Conservation (phyloP, 768 basidiomycete species). For the Boletus coccyginus region DNA sequence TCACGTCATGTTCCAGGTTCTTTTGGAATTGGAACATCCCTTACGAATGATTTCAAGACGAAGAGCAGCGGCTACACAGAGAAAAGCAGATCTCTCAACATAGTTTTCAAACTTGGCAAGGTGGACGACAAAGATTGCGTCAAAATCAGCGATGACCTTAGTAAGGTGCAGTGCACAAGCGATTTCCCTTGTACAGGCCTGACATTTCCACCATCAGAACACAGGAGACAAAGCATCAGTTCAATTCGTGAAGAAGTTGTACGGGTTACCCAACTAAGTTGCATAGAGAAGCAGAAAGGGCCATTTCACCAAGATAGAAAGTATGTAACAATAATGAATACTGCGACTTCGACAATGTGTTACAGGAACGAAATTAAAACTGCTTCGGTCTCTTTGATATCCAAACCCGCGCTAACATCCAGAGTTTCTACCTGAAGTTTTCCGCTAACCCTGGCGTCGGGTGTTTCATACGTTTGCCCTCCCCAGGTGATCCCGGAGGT, state of each 20-base stretch:
- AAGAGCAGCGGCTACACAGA: conserved; percentile 43
- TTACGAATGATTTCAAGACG: conserved; percentile 83
- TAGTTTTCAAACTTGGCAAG: conserved; percentile 88
- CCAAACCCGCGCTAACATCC: conserved; percentile 37
- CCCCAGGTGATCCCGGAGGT: conserved; percentile 53
- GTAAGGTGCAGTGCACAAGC: conserved; percentile 50
- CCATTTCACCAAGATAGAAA: background rate
- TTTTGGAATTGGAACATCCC: conserved; percentile 91
- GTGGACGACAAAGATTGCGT: conserved; percentile 77
- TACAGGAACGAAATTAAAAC: conserved; percentile 32
- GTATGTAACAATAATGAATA: background rate
- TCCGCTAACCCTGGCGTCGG: conserved; percentile 41
- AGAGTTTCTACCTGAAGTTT: conserved; percentile 27
- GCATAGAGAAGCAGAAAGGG: background rate
- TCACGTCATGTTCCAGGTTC: conserved; percentile 47
- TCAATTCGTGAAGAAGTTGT: conserved; percentile 48
- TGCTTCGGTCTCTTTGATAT: conserved; percentile 48
- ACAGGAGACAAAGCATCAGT: conserved; percentile 66
- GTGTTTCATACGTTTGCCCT: conserved; percentile 57
- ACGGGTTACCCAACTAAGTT: conserved; percentile 6
- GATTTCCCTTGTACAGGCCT: background rate
- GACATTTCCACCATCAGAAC: conserved; percentile 43
- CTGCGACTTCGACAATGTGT: background rate
- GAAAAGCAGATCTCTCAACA: conserved; percentile 83
- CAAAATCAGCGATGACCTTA: conserved; percentile 91